These are phyloP conservation scores for Herpomyces periplanetae DNA, from an alignment of 2,329 filamentous ascomycete species.

Conservation along the genomic window DNA sequence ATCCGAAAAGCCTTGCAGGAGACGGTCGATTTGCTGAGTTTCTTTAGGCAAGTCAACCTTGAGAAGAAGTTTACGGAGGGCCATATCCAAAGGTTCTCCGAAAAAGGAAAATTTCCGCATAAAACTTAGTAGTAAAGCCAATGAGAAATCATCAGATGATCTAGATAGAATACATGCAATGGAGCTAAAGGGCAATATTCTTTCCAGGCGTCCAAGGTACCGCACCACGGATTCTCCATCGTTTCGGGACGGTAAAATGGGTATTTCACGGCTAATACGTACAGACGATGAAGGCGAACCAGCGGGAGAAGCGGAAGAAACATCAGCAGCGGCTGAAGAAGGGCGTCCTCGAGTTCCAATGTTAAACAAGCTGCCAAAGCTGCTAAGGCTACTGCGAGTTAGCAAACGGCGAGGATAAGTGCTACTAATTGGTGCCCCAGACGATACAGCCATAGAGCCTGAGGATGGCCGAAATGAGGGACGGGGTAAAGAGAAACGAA, in stretches of 20 bases:
- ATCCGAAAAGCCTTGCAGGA: constrained; percentile 71
- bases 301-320: too few species aligned
- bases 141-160: constrained; percentile 42
- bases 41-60: constrained; percentile 84
- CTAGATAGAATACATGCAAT: constrained; percentile 61
- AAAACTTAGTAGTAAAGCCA: constrained; percentile 54
- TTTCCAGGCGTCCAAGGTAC: constrained; percentile 50
- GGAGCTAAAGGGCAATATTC: constrained; percentile 32
- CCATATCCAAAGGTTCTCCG: constrained; percentile 90
- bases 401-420: too few species aligned
- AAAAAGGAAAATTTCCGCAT: constrained; percentile 88
- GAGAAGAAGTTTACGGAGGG: constrained; percentile 73
- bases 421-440: too few species aligned
- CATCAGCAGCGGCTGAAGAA: too few species aligned
- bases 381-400: too few species aligned
- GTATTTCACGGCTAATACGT: constrained; percentile 28
- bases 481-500: too few species aligned
- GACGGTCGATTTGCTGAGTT: constrained; percentile 86
- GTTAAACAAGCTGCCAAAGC: too few species aligned
- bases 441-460: too few species aligned
- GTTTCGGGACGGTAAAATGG: constrained; percentile 30
- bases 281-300: too few species aligned
- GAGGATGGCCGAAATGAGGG: too few species aligned
- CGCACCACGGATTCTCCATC: constrained; percentile 66
- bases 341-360: too few species aligned